Evolutionary conservation across 1,139 yeast genomes (phyloP).

Genomic region (Geotrichum carabidarum): DNA sequence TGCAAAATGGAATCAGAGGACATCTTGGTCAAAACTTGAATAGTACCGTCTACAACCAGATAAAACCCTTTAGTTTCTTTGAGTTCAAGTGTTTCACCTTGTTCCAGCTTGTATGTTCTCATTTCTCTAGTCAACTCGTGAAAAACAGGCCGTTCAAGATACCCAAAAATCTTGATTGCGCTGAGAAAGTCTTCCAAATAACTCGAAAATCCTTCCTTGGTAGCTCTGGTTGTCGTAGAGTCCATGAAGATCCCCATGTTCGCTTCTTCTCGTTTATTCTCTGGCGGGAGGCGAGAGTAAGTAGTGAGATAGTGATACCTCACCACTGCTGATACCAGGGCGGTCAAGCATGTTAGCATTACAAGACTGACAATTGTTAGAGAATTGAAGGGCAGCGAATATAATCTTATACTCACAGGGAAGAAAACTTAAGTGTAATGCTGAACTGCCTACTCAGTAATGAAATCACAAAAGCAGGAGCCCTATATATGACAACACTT

Average conservation of each 20-base stretch:
- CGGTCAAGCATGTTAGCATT: constrained; percentile 20
- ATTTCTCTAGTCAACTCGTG: constrained; percentile 88
- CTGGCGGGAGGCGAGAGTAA: constrained; percentile 50
- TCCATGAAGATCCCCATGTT: constrained; percentile 42
- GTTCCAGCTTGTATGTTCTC: constrained; percentile 78
- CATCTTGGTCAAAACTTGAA: constrained; percentile 69
- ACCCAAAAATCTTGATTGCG: constrained; percentile 92
- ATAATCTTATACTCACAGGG: constrained; percentile 24
- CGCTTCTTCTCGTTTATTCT: constrained; percentile 43
- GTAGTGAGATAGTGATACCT: constrained; percentile 49
- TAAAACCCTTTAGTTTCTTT: constrained; percentile 80
- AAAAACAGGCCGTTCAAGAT: constrained; percentile 81
- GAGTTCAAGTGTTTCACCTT: constrained; percentile 68
- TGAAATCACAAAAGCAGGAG: constrained; percentile 8
- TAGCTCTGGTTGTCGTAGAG: constrained; percentile 35
- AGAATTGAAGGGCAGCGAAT: not conserved
- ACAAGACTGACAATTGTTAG: constrained; percentile 22
- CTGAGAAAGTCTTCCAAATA: constrained; percentile 84
- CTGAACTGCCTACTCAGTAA: constrained; percentile 25
- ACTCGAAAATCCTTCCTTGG: constrained; percentile 44
- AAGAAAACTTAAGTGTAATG: constrained; percentile 29
- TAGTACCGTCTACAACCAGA: constrained; percentile 88
- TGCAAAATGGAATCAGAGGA: constrained; percentile 12
- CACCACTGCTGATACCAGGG: constrained; percentile 39
- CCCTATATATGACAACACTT: constrained; percentile 17